Base-by-base conservation (phyloP, 208 protist genomes). In the Crithidia brevicula region DNA sequence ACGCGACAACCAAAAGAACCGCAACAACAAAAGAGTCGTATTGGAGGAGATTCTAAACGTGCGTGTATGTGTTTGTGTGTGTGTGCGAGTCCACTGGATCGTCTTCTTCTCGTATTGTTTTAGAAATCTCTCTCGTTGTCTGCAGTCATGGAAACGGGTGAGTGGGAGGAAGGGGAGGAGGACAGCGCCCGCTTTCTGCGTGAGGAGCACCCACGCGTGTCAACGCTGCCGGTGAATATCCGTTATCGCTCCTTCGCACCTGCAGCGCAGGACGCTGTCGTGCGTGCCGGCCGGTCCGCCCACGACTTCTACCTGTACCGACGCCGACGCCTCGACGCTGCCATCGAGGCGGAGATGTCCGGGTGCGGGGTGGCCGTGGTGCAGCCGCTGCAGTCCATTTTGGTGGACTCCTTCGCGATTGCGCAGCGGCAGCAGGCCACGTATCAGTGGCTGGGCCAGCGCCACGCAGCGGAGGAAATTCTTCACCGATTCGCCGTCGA, bases 401-500 rank as follows among this genome's bases (percentile, higher is more conserved):
- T 82, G 51, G 47, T 50, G 1, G 77, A 81, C 70, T 64, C 79
- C 73, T 85, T 95, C 27, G 80, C 80, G 11, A 64, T 88, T 46
- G 74, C 89, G 34, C 74, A 78, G 38, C 81, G 86, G 15, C 85
- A 83, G 46, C 68, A 85, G 36, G 77, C 82, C 4, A 92, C 86
- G 2, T 83, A 89, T 30, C 77, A 77, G 25, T 95, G 85, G 86
- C 77, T 92, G 0, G 65, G 73, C 40, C 75, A 86, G 49, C 67
- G 70, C 1, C 73, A 75, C 22, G 43, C 54, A 1, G 76, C 79
- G 11, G 79, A 80, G 16, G 86, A 92, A 18, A 88, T 95, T 51
- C 20, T 74, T 3, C 67, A 78, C 13, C 79, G 86, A 25, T 89
- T 95, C 77, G 75, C 74, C 7, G 57, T 92, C 22, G 89, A 95